Conservation (phyloP, 306 rosid genomes). For the Malus sylvestris region DNA sequence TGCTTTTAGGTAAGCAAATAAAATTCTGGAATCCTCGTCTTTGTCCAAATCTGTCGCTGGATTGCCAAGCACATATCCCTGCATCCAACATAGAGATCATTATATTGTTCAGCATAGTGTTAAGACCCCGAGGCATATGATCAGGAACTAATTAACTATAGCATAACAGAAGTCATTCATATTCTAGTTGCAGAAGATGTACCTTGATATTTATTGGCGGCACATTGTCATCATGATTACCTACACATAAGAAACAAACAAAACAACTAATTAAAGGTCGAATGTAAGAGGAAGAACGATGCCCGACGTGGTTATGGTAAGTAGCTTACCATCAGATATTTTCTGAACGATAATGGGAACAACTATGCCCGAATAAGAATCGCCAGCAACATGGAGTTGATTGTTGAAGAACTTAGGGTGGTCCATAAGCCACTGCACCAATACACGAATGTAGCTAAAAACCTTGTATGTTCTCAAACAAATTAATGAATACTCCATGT, state of each 20-base stretch:
- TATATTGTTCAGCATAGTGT: neutral
- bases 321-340: slow-evolving; percentile 16
- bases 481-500: too few species aligned
- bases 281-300: too few species aligned
- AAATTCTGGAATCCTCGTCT: neutral
- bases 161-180: neutral
- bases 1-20: slow-evolving; percentile 4
- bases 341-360: slow-evolving; percentile 14
- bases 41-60: neutral
- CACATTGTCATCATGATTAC: neutral
- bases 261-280: neutral
- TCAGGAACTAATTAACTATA: neutral
- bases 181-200: neutral
- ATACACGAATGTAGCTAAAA: neutral
- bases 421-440: slow-evolving; percentile 12
- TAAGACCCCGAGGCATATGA: neutral
- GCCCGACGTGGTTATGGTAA: too few species aligned
- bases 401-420: slow-evolving; percentile 8
- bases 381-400: slow-evolving; percentile 23
- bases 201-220: neutral
- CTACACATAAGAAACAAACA: neutral
- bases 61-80: slow-evolving; percentile 21
- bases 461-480: too few species aligned
- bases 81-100: neutral
- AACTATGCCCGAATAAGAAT: slow-evolving; percentile 30